Evolutionary conservation across 345 rosid genomes (phyloP).

Genomic region (Aquilaria malaccensis): DNA sequence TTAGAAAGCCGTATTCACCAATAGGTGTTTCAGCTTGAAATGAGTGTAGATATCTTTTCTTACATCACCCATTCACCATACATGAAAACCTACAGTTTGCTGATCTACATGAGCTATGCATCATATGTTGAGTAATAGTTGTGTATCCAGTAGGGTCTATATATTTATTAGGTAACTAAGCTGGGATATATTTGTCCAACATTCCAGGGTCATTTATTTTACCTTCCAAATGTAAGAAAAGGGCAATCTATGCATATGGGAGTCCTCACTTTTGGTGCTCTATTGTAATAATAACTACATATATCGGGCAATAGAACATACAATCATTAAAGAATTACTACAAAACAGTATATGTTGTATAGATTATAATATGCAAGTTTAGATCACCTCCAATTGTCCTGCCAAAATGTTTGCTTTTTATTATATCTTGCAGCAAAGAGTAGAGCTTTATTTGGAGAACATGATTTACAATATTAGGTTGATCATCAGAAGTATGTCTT

Average conservation of each 20-base stretch:
- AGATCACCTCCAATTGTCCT: not conserved
- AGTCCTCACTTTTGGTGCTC: too few species aligned
- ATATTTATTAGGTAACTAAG: not conserved
- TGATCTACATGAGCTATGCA: not conserved
- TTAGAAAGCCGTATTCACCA: not conserved
- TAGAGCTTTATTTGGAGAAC: not conserved
- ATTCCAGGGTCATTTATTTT: not conserved
- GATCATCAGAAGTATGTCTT: not conserved
- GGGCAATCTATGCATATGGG: not conserved
- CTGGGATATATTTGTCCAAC: not conserved
- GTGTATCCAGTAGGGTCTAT: not conserved
- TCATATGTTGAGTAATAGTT: not conserved
- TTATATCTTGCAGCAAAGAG: not conserved
- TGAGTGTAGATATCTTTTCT: not conserved
- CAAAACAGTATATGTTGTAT: not conserved
- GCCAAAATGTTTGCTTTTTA: not conserved
- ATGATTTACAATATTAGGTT: not conserved
- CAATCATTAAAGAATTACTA: not conserved
- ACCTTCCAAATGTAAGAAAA: not conserved
- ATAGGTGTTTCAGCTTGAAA: not conserved
- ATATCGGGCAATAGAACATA: not conserved
- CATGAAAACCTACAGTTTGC: not conserved
- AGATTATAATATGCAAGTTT: not conserved
- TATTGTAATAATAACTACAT: not conserved
- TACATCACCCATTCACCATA: not conserved